phyloP scores from a whole-genome alignment of 2,329 filamentous ascomycete species.

The Byssothecium circinans region DNA sequence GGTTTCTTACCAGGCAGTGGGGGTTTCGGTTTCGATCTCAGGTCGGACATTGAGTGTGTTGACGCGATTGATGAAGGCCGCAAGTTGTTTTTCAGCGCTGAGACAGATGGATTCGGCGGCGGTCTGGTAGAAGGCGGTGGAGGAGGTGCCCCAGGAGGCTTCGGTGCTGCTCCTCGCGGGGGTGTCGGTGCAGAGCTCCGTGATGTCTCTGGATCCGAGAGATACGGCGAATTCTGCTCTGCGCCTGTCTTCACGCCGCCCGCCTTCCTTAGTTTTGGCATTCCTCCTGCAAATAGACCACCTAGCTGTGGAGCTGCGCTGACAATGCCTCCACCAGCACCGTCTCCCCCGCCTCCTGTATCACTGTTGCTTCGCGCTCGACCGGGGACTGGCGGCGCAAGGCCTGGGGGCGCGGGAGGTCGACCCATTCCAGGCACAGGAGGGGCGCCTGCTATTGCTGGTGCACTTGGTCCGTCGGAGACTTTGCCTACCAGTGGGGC shows the following conservation, averaged over 20 bases:
- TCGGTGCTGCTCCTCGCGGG: slow-evolving; percentile 54
- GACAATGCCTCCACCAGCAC: slow-evolving; percentile 25
- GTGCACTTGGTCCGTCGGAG: slow-evolving; percentile 59
- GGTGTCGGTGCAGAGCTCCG: slow-evolving; percentile 56
- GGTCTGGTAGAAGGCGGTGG: slow-evolving; percentile 58
- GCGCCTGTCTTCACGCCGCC: slow-evolving; percentile 66
- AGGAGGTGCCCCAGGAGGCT: slow-evolving; percentile 49
- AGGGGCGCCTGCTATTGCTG: slow-evolving; percentile 73
- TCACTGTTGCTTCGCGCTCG: slow-evolving; percentile 85
- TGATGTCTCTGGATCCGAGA: slow-evolving; percentile 74
- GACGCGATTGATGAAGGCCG: slow-evolving; percentile 64
- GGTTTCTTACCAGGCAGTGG: slow-evolving; percentile 79
- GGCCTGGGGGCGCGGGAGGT: slow-evolving; percentile 57
- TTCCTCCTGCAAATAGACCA: slow-evolving; percentile 88
- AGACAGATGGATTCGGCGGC: slow-evolving; percentile 62
- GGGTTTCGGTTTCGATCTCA: slow-evolving; percentile 61
- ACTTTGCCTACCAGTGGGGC: slow-evolving; percentile 68
- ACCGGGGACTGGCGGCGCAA: slow-evolving; percentile 70
- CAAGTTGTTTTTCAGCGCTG: slow-evolving; percentile 50
- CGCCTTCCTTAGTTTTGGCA: slow-evolving; percentile 90
- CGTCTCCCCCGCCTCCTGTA: slow-evolving; percentile 47
- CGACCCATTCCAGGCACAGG: slow-evolving; percentile 67
- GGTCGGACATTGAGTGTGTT: slow-evolving; percentile 57
- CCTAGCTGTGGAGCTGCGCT: slow-evolving; percentile 70
- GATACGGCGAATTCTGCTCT: slow-evolving; percentile 69